Conservation (phyloP, 2,329 filamentous ascomycete species). For the Colletotrichum falcatum region DNA sequence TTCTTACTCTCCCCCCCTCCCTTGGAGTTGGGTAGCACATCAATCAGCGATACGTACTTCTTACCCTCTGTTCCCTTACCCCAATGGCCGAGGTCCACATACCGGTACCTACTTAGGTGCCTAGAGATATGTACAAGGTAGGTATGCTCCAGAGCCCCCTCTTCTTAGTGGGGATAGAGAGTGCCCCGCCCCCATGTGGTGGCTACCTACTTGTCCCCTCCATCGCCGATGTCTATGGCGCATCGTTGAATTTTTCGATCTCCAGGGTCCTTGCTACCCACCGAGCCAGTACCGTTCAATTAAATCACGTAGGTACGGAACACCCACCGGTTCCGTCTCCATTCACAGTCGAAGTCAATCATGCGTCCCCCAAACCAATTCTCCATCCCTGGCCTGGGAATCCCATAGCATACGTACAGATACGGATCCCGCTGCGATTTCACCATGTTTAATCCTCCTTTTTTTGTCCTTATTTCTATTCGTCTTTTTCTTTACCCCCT, state of each 20-base stretch:
- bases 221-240: conserved; percentile 38
- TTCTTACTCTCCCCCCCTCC: not conserved
- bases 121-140: no score
- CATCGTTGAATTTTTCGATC: conserved; percentile 35
- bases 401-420: conserved; percentile 19
- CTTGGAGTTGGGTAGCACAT: not conserved
- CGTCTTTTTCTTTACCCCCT: not conserved
- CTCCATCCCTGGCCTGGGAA: conserved; percentile 25
- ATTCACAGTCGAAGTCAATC: conserved; percentile 24
- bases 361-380: conserved; percentile 19
- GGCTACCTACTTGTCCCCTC: conserved; percentile 16
- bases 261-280: conserved; percentile 36
- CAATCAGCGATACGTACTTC: not conserved
- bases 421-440: conserved; percentile 7
- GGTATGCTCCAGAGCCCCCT: not conserved
- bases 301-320: conserved; percentile 23
- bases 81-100: not conserved
- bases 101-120: no score
- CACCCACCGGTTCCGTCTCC: conserved; percentile 32
- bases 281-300: conserved; percentile 20
- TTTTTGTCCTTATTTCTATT: not conserved
- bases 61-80: not conserved
- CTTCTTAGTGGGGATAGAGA: conserved; percentile 1
- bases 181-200: conserved; percentile 30
- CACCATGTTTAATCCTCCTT: not conserved